A percentile compares a stretch with the other conserved stretches of the same genome.
These are phyloP conservation scores for Dendrocalamus latiflorus DNA, from an alignment of 202 grass and related monocot genomes.

Conservation along the genomic window DNA sequence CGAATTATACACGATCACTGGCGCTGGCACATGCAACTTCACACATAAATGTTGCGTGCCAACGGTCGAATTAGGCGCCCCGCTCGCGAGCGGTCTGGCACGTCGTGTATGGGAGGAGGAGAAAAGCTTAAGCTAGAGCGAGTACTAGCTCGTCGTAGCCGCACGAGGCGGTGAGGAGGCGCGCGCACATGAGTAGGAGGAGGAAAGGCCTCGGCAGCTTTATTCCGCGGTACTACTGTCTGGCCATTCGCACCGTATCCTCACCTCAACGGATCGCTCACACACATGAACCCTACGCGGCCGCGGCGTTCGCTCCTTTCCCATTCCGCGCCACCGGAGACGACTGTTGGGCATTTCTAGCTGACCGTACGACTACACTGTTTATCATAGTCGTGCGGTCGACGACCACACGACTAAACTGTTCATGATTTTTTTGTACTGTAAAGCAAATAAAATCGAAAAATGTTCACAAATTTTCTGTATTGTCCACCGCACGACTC, in stretches of 20 bases:
- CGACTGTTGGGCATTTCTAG: too few relatives aligned
- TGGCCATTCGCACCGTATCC: background rate
- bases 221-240: constrained; percentile 27
- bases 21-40: background rate
- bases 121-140: background rate
- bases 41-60: background rate
- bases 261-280: background rate
- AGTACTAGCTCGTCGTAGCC: background rate
- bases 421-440: too few relatives aligned
- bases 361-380: too few relatives aligned
- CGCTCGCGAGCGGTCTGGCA: too few relatives aligned
- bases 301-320: background rate
- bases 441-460: too few relatives aligned
- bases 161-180: constrained; percentile 17
- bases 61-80: constrained; percentile 36
- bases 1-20: background rate
- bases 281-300: background rate
- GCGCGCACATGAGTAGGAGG: background rate
- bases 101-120: background rate
- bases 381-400: too few relatives aligned
- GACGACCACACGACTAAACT: too few relatives aligned
- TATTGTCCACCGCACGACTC: too few relatives aligned
- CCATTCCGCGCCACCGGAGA: too few relatives aligned
- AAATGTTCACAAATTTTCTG: too few relatives aligned
- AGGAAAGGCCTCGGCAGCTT: constrained; percentile 8